These are phyloP conservation scores for Lagenidium giganteum DNA, from an alignment of 352 stramenopile species.

Conservation along the genomic window DNA sequence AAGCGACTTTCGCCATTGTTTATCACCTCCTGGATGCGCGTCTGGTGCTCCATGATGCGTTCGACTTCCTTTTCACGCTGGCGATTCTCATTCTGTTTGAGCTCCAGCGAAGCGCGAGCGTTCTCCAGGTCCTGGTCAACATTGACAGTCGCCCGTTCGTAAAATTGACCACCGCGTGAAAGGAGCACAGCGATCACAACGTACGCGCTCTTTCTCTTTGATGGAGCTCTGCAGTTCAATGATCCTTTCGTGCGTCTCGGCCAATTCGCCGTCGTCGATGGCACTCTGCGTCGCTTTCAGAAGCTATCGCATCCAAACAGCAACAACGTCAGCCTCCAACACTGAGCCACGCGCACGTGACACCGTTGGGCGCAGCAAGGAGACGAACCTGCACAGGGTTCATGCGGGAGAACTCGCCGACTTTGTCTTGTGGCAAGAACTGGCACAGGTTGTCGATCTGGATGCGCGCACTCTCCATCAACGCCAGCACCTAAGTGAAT, in stretches of 20 bases:
- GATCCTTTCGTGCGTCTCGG: constrained; percentile 67
- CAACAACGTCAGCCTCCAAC: too few species aligned
- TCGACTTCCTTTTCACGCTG: constrained; percentile 84
- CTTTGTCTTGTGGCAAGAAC: constrained; percentile 98
- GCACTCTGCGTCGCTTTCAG: constrained; percentile 77
- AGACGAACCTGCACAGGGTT: constrained; percentile 52
- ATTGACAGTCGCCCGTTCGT: too few species aligned
- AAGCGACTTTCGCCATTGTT: too few species aligned
- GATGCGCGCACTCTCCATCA: constrained; percentile 90
- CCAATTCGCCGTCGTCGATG: constrained; percentile 68
- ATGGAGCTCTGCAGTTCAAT: constrained; percentile 75
- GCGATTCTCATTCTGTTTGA: constrained; percentile 81
- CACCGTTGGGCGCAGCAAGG: too few species aligned
- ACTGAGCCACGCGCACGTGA: too few species aligned
- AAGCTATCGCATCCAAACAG: constrained; percentile 23
- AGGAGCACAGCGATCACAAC: neutral
- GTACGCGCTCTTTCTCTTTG: constrained; percentile 59
- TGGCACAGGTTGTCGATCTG: constrained; percentile 98
- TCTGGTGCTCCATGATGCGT: constrained; percentile 77
- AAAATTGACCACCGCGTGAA: too few species aligned
- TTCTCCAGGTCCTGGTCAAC: constrained; percentile 56
- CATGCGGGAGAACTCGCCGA: constrained; percentile 88
- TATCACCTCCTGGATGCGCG: constrained; percentile 68
- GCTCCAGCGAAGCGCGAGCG: constrained; percentile 50
- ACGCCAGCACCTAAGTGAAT: too few species aligned